These are phyloP conservation scores for Vitis cinerea DNA, from an alignment of 164 flowering plant species.

Conservation along the genomic window DNA sequence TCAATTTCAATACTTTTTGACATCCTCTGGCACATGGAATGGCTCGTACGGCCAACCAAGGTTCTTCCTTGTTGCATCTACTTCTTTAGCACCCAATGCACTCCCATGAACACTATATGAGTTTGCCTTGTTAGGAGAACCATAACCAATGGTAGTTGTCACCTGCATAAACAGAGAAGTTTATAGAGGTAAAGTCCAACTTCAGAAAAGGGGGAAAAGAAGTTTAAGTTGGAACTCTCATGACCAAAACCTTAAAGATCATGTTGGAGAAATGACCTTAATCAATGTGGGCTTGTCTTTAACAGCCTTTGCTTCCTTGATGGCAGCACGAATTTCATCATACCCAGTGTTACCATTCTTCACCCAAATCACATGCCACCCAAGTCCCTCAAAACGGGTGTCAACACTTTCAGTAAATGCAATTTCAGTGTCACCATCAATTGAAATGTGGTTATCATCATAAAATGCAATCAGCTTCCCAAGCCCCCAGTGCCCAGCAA, in stretches of 20 bases:
- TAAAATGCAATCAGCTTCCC: constrained; percentile 96
- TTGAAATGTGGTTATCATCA: constrained; percentile 96
- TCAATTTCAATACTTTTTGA: constrained; percentile 39
- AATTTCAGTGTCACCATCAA: constrained; percentile 94
- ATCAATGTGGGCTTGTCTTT: constrained; percentile 92
- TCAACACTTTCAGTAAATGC: constrained; percentile 94
- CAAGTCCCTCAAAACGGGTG: constrained; percentile 87
- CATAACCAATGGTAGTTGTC: constrained; percentile 77
- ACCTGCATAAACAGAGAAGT: constrained; percentile 47
- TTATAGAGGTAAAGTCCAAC: no score
- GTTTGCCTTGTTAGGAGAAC: constrained; percentile 77
- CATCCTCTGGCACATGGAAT: constrained; percentile 78
- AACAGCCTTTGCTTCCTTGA: constrained; percentile 89
- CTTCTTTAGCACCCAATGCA: constrained; percentile 73
- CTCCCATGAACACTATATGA: constrained; percentile 71
- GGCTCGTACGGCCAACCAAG: constrained; percentile 72
- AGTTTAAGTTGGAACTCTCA: no score
- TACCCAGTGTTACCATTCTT: constrained; percentile 95
- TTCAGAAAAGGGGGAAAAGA: no score
- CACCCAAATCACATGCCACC: constrained; percentile 99
- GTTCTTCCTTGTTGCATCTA: constrained; percentile 69
- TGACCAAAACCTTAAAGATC: no score
- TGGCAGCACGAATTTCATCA: constrained; percentile 97
- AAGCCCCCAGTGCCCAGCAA: constrained; percentile 98
- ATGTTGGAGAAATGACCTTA: constrained; percentile 49